Base-by-base conservation (phyloP, 2,329 filamentous ascomycete genomes). In the Fusarium drepaniforme region DNA sequence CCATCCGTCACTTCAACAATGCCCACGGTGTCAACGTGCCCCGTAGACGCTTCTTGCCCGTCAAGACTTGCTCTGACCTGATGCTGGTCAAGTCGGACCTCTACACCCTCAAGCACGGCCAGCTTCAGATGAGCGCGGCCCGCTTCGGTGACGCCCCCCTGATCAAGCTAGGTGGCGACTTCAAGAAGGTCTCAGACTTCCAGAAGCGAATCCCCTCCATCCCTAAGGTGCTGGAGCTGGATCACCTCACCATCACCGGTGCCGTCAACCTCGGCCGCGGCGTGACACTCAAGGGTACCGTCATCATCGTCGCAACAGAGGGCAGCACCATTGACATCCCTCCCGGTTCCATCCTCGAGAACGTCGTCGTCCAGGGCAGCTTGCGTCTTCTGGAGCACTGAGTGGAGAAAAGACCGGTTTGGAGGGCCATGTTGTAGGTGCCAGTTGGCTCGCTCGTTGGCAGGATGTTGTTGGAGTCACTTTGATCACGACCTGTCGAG, bases 31-130 rank as follows among this genome's bases (percentile, higher is more conserved):
- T 99, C 88, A 99, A 99, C 85, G 97, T 99, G 66, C 97, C 97
- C 75, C 94, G 97, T 84, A 93, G 95, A 81, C 96, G 97, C 79
- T 99, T 99, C 94, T 91, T 99, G 89, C 97, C 97, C 73, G 97
- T 99, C 89, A 99, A 99, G 94, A 99, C 97, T 25, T 99, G 96
- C 91, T 99, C 97, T 64, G 97, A 99, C 84, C 90, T 99, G 77
- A 97, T 99, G 95, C 93, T 99, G 73, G 97, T 99, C 91, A 99
- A 99, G 91, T 98, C 97, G 30, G 97, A 99, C 83, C 91, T 99
- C 72, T 99, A 99, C 92, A 97, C 95, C 12, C 92, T 99, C 79
- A 97, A 98, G 92, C 97, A 99, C 88, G 97, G 97, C 78, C 96
- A 98, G 89, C 92, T 99, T 77, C 91, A 98, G 83, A 97, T 99